Conservation (phyloP, 345 rosid species). For the Populus ilicifolia region DNA sequence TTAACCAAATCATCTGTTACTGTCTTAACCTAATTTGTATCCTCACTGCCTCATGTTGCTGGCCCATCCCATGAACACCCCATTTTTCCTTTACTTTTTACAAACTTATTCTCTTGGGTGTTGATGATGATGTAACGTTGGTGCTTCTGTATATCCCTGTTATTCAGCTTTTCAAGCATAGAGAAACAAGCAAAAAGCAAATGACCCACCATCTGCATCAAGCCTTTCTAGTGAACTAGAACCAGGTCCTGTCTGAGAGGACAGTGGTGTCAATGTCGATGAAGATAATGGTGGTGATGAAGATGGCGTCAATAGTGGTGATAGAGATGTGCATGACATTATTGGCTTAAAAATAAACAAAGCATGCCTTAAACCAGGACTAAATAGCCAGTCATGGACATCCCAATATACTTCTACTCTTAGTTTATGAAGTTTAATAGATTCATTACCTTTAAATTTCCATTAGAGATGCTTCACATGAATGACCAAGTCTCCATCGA, state of each 20-base stretch:
- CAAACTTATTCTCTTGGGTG: slow-evolving; percentile 16
- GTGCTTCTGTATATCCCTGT: background rate
- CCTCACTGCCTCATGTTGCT: slow-evolving; percentile 15
- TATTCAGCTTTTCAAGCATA: slow-evolving; percentile 62
- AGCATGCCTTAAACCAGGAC: slow-evolving; percentile 64
- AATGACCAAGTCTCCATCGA: slow-evolving; percentile 56
- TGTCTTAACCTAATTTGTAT: slow-evolving; percentile 17
- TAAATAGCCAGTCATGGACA: slow-evolving; percentile 73
- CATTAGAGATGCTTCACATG: slow-evolving; percentile 72
- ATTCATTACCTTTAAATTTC: slow-evolving; percentile 76
- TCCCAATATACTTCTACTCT: slow-evolving; percentile 71
- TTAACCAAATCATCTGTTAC: slow-evolving; percentile 22
- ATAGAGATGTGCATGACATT: slow-evolving; percentile 19
- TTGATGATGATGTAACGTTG: slow-evolving; percentile 4
- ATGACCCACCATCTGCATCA: slow-evolving; percentile 29
- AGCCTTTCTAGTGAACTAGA: slow-evolving; percentile 37
- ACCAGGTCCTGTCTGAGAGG: slow-evolving; percentile 31
- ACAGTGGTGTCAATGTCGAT: slow-evolving; percentile 38
- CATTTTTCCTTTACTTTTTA: background rate
- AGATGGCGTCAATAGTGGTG: slow-evolving; percentile 21
- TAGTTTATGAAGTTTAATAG: slow-evolving; percentile 41
- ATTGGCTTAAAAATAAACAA: slow-evolving; percentile 60
- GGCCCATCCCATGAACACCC: slow-evolving; percentile 26
- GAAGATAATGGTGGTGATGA: slow-evolving; percentile 27
- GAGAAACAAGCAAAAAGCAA: slow-evolving; percentile 57